A percentile compares a stretch with the other conserved stretches of the same genome.
phyloP scores from a whole-genome alignment of 2,329 filamentous ascomycete species.

The Venturia oleaginea region DNA sequence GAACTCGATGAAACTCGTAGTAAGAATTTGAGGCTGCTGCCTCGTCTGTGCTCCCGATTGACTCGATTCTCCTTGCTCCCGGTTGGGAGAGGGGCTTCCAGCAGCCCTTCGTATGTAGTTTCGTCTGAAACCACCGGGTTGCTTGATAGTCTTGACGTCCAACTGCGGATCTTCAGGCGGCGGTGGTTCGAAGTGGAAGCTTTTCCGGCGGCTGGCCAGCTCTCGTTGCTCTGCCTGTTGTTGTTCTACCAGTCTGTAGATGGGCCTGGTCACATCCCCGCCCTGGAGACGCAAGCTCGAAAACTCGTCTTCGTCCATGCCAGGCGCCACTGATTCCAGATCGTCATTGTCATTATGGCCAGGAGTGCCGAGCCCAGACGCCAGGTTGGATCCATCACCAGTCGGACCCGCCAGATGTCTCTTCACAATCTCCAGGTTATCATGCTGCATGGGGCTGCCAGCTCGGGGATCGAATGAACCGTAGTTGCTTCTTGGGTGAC shows the following conservation, averaged over 20 bases:
- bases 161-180: constrained; percentile 72
- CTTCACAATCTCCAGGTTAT: constrained; percentile 86
- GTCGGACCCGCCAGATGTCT: constrained; percentile 71
- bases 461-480: constrained; percentile 71
- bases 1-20: constrained; percentile 92
- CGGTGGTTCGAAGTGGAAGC: constrained; percentile 59
- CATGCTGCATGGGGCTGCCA: constrained; percentile 54
- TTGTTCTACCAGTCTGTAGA: constrained; percentile 95
- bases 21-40: constrained; percentile 58
- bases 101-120: constrained; percentile 75
- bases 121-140: constrained; percentile 86
- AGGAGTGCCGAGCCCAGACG: constrained; percentile 21
- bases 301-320: constrained; percentile 67
- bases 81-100: constrained; percentile 48
- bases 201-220: constrained; percentile 60
- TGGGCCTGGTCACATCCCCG: constrained; percentile 86
- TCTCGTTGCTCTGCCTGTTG: constrained; percentile 53
- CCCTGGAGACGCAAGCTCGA: constrained; percentile 89
- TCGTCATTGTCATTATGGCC: constrained; percentile 16
- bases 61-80: constrained; percentile 21
- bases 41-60: constrained; percentile 15
- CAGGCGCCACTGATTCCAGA: constrained; percentile 20
- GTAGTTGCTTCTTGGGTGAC: constrained; percentile 61
- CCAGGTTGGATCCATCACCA: constrained; percentile 10
- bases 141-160: constrained; percentile 82